Evolutionary conservation across 768 basidiomycete species (phyloP), one percentile per base, ranked within the genome.

Genomic region (Psilocybe sp.): DNA sequence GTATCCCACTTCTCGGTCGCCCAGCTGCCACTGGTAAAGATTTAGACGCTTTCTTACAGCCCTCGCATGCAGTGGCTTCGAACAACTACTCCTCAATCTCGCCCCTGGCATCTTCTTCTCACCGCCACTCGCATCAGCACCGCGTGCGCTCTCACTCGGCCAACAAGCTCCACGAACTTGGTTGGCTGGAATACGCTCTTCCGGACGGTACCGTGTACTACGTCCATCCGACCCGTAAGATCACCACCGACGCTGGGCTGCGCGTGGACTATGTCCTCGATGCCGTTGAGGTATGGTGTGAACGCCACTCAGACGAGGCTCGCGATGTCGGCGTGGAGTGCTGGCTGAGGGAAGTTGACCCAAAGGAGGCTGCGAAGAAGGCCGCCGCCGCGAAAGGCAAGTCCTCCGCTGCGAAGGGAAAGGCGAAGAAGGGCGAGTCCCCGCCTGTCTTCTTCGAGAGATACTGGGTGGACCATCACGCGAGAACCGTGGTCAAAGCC

Each of bases 141-240:
- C 40, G 19, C 9, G 38, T 46, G 37, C 18, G 33, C 15, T 18
- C 44, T 13, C 66, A 50, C 50, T 47, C 18, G 48, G 71, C 51
- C 11, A 48, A 68, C 14, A 66, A 69, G 3, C 69, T 80, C 4
- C 74, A 74, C 55, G 72, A 78, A 11, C 76, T 84, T 15, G 90
- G 90, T 3, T 92, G 89, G 89, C 72, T 79, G 42, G 87, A 85
- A 59, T 81, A 87, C 61, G 72, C 78, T 16, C 79, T 92, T n/a
- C 89, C 90, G 1, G 87, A 90, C 57, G 80, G 80, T 9, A 68
- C 77, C 4, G 69, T 78, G 33, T 92, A 92, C 67, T 92, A 83
- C 58, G 76, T 79, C 39, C 86, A 89, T 60, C 77, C 80, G 3
- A 78, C 75, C 11, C 65, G 76, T 34, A 79, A 76, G 38, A 72